These are phyloP conservation scores for Sphagnum fallax DNA, from an alignment of 228 moss, liverwort and hornwort species.

Conservation along the genomic window DNA sequence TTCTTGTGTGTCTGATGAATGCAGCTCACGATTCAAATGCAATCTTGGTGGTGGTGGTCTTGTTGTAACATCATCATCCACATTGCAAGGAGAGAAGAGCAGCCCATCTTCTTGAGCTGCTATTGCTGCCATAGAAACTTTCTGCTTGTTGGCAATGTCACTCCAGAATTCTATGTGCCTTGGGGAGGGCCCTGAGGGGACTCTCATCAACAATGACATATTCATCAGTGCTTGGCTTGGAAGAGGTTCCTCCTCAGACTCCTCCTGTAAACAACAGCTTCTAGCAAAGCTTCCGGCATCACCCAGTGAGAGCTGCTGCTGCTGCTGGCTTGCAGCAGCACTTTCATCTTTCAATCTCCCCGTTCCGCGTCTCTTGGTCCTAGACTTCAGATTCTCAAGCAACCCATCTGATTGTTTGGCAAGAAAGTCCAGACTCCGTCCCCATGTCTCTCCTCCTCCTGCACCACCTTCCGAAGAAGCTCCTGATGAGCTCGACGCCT, in stretches of 20 bases:
- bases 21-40: too few relatives aligned
- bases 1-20: too few relatives aligned
- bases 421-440: conserved; percentile 37
- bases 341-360: too few relatives aligned
- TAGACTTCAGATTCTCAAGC: conserved; percentile 25
- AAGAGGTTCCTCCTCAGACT: conserved; percentile 42
- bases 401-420: conserved; percentile 29
- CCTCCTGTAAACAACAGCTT: conserved; percentile 23
- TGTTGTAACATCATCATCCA: too few relatives aligned
- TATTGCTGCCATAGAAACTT: background rate
- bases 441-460: conserved; percentile 35
- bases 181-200: conserved; percentile 37
- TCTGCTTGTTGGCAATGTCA: conserved; percentile 35
- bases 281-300: conserved; percentile 33
- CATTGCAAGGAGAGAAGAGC: too few relatives aligned
- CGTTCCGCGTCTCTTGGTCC: too few relatives aligned
- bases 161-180: conserved; percentile 51
- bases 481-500: conserved; percentile 41
- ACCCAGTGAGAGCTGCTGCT: conserved; percentile 5
- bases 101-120: too few relatives aligned
- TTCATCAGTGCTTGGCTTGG: conserved; percentile 45
- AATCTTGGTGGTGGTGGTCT: too few relatives aligned
- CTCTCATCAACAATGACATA: conserved; percentile 9
- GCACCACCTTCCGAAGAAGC: conserved; percentile 6
- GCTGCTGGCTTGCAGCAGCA: too few relatives aligned